A percentile compares a stretch with the other conserved stretches of the same genome.
These are phyloP conservation scores for Musa acuminata DNA, from an alignment of 176 grass and related monocot species.

Conservation along the genomic window DNA sequence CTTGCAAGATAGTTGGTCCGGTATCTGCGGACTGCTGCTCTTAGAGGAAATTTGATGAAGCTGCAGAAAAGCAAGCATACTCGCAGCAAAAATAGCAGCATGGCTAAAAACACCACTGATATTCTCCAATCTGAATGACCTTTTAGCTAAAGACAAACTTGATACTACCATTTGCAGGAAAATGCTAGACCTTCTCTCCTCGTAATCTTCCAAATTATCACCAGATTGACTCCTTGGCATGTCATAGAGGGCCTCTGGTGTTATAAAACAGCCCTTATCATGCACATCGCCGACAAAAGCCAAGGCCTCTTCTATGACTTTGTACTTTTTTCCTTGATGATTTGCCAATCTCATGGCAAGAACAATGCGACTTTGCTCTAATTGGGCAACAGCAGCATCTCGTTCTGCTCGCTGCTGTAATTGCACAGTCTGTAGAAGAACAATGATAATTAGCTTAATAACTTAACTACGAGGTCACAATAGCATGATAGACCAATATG, in stretches of 20 bases:
- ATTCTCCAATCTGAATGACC: constrained; percentile 33
- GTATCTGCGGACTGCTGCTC: constrained; percentile 17
- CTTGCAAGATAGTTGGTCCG: constrained; percentile 10
- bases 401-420: constrained; percentile 53
- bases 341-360: constrained; percentile 64
- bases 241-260: constrained; percentile 35
- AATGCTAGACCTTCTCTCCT: constrained; percentile 32
- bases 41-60: constrained; percentile 50
- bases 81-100: constrained; percentile 61
- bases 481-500: not conserved
- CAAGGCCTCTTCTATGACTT: constrained; percentile 68
- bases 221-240: constrained; percentile 20
- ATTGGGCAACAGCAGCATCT: constrained; percentile 58
- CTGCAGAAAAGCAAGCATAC: constrained; percentile 72
- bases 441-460: not conserved
- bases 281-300: constrained; percentile 56
- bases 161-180: constrained; percentile 42
- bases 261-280: constrained; percentile 42
- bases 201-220: constrained; percentile 23
- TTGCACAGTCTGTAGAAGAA: constrained; percentile 52
- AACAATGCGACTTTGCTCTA: constrained; percentile 65
- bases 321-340: constrained; percentile 63
- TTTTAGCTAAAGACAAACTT: constrained; percentile 53
- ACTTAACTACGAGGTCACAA: not conserved
- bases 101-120: constrained; percentile 47